Evolutionary conservation across 768 basidiomycete species (phyloP).

Genomic region (Agrocybe chaxingu): DNA sequence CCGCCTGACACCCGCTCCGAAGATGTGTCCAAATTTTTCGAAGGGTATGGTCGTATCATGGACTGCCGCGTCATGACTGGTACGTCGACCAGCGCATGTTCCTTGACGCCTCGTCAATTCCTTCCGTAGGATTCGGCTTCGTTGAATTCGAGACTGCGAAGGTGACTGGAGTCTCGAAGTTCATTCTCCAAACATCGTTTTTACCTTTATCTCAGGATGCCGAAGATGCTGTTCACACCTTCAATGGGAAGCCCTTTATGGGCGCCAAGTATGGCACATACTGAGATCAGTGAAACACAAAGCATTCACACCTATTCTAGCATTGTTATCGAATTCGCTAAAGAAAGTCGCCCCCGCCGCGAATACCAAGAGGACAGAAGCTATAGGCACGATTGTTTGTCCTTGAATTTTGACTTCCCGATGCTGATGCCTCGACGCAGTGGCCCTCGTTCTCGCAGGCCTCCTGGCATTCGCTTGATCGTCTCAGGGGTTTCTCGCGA

Average conservation of each 20-base stretch:
- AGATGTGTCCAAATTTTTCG: conserved; percentile 86
- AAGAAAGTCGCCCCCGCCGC: conserved; percentile 84
- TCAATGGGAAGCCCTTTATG: conserved; percentile 88
- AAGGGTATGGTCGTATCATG: conserved; percentile 82
- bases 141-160: conserved; percentile 90
- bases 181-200: background rate
- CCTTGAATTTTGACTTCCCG: conserved; percentile 1
- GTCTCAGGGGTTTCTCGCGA: conserved; percentile 90
- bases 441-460: conserved; percentile 67
- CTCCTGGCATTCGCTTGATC: conserved; percentile 78
- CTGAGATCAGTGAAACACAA: background rate
- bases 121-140: conserved; percentile 83
- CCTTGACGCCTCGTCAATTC: conserved; percentile 4
- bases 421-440: conserved; percentile 22
- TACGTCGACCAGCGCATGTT: conserved; percentile 28
- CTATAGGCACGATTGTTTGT: conserved; percentile 46
- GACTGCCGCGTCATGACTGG: conserved; percentile 96
- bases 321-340: conserved; percentile 95
- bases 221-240: conserved; percentile 85
- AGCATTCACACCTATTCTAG: conserved; percentile 34
- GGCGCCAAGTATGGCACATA: conserved; percentile 63
- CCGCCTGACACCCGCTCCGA: conserved; percentile 80
- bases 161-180: conserved; percentile 32
- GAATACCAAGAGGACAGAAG: conserved; percentile 64
- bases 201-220: conserved; percentile 64